Conservation (phyloP, 2,329 filamentous ascomycete genomes). For the Raffaelea ambrosiae region DNA sequence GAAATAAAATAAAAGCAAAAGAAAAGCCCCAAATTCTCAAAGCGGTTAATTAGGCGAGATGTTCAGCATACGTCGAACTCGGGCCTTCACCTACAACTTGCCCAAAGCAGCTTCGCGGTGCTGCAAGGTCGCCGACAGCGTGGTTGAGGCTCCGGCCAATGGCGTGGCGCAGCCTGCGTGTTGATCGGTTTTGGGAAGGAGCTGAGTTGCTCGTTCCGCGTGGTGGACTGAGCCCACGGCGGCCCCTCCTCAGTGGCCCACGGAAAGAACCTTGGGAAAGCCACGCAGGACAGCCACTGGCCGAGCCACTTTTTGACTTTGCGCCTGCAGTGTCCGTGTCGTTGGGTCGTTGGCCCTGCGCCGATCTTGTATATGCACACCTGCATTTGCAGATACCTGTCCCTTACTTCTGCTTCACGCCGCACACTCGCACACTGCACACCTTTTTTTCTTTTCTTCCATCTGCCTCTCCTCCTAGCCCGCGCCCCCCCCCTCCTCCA, state of each 20-base stretch:
- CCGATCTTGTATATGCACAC: too few relatives aligned
- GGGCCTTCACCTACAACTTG: conserved; percentile 1
- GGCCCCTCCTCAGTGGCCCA: too few relatives aligned
- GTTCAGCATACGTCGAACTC: background rate
- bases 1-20: background rate
- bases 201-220: conserved; percentile 1
- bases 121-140: conserved; percentile 1
- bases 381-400: too few relatives aligned
- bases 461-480: background rate
- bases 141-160: conserved; percentile 4
- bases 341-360: too few relatives aligned
- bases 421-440: too few relatives aligned
- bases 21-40: background rate
- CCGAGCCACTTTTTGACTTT: too few relatives aligned
- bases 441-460: background rate
- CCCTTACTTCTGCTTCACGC: too few relatives aligned
- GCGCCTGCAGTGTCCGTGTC: too few relatives aligned
- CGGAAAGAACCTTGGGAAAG: too few relatives aligned
- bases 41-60: background rate
- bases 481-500: too few relatives aligned
- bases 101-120: conserved; percentile 2
- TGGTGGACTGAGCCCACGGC: background rate
- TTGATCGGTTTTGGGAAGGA: background rate
- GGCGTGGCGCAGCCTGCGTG: background rate
- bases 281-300: too few relatives aligned